Base-by-base conservation (phyloP, 2,329 filamentous ascomycete species). In the Calycina marina region DNA sequence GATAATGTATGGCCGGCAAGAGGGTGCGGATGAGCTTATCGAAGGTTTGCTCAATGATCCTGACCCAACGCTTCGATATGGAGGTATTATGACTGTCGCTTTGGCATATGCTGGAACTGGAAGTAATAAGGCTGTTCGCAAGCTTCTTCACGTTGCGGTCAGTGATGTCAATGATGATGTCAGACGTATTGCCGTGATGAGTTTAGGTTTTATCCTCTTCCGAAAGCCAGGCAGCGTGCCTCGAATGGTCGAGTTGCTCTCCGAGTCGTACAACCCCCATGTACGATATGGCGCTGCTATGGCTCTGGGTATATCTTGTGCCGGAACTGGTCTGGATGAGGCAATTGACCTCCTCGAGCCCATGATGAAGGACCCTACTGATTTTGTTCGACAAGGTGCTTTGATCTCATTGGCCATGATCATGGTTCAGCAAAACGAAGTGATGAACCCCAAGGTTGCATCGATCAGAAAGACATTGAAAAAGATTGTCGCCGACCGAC, bases 121-220 rank as follows among this genome's bases (percentile, higher is more conserved):
- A 44, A 94, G 86, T 69, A 98, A 98, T 67, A 96, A 96, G 66
- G 90, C 92, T 14, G 90, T 98, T 31, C 79, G 92, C 34, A 93
- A 90, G 59, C 69, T 98, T 17, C 73, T 98, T 8, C 90, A 98
- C 54, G 82, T 90, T 39, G 90, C 90, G 35, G 92, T 98, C 42
- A 96, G 86, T 55, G 90, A 98, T 59, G 90, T 96, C 42, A 96
- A 86, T 50, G 90, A 98, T 48, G 90, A 98, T 55, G 90, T 98
- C 20, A 82, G 90, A 46, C 75, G 90, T 48, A 84, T 93, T 40
- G 90, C 90, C 9, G 90, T 98, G 41, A 92, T 98, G 81, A 92
- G 84, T 58, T 69, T 98, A 54, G 90, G 90, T 25, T 98, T 98
- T 59, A 94, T 98, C 44, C 72, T 98, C 16, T 98, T 98, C 79